Base-by-base conservation (phyloP, 805 yeast genomes). In the Teunomyces lycoperdinae region DNA sequence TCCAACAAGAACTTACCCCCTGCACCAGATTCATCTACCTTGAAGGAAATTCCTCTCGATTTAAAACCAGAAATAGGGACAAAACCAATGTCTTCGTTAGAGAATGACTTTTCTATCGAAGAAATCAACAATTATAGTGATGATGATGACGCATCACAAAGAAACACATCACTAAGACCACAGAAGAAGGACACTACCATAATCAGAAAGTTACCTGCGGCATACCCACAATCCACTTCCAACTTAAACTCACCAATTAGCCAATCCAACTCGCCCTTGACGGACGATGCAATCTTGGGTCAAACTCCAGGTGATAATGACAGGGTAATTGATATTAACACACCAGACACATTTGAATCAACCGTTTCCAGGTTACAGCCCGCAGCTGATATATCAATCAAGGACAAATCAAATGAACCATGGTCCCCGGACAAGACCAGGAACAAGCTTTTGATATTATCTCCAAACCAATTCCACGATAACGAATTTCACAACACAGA, bases 401-500 rank as follows among this genome's bases (percentile, higher is more conserved):
- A 48, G 34, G 31, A 42, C 20, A 29, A 13, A 6, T 27, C 33
- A 4, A 20, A 27, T 13, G 47, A 44, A 27, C 43, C 43, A n/a
- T 41, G 34, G 43, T 41, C 34, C 13, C 29, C 45, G 13, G 38
- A 17, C 30, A 34, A 28, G 27, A 41, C 52, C 34, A 60, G 59
- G 29, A 69, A 68, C 44, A 72, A 70, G 52, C 45, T 72, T 14
- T 57, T 70, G 39, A 65, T 73, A 9, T 57, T 70, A 33, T 68
- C 74, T 26, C 78, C 78, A 5, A 64, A 60, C 44, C 76, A 70
- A 47, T 64, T 50, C 47, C 66, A 68, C 42, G 73, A 69, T 45
- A 56, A 58, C 43, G 74, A 63, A 42, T 63, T 60, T 49, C 67
- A 67, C 51, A 52, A 49, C 26, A 50, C 71, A 7, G 46, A 49